Evolutionary conservation across 1,139 yeast genomes (phyloP).

Genomic region (Yamadazyma siamensis): DNA sequence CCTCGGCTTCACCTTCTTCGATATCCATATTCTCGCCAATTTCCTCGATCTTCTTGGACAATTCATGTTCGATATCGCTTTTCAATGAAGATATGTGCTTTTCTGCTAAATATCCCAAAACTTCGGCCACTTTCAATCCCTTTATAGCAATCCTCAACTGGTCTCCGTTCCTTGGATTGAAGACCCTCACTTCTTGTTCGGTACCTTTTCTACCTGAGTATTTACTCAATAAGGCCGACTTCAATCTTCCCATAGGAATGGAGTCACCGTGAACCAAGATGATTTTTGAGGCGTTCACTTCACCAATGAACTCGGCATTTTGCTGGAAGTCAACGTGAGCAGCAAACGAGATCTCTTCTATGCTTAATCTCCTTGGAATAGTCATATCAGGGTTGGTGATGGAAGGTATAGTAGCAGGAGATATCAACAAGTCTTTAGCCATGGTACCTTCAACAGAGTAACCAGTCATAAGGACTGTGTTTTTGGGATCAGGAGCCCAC

Average conservation of each 20-base stretch:
- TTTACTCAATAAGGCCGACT: constrained; percentile 86
- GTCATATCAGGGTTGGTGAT: constrained; percentile 71
- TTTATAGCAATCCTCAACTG: constrained; percentile 73
- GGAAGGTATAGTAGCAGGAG: constrained; percentile 87
- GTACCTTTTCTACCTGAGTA: constrained; percentile 81
- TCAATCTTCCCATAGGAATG: constrained; percentile 95
- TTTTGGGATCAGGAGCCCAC: constrained; percentile 97
- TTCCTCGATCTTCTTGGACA: constrained; percentile 14
- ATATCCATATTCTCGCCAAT: constrained; percentile 15
- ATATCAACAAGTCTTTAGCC: constrained; percentile 86
- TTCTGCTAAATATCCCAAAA: constrained; percentile 73
- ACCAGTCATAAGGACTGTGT: constrained; percentile 86
- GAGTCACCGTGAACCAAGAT: constrained; percentile 98
- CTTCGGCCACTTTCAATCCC: constrained; percentile 83
- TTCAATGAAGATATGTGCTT: constrained; percentile 35
- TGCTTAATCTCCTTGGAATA: constrained; percentile 80
- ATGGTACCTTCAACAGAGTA: constrained; percentile 97
- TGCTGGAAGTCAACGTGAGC: constrained; percentile 98
- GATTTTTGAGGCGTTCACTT: constrained; percentile 77
- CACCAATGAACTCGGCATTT: constrained; percentile 85
- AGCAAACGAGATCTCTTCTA: constrained; percentile 97
- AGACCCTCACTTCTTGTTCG: constrained; percentile 87
- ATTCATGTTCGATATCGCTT: constrained; percentile 23
- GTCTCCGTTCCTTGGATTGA: constrained; percentile 90
- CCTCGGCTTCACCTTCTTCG: constrained; percentile 15